Evolutionary conservation across 345 rosid species (phyloP).

Genomic region (Salix koriyanagi): DNA sequence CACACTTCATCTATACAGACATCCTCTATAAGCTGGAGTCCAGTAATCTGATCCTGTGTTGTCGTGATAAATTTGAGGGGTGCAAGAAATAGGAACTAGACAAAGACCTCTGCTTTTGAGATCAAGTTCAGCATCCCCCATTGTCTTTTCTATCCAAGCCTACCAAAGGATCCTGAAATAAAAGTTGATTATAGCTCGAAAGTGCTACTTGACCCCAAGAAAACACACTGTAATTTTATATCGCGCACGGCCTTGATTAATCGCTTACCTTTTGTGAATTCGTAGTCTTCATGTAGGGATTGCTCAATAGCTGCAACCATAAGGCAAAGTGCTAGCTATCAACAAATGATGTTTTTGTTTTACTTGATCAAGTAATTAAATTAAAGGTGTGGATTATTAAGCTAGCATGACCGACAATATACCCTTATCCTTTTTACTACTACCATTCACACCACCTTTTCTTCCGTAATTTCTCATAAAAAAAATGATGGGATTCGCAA

Average conservation of each 20-base stretch:
- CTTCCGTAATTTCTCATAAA: not conserved
- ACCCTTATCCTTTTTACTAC: not conserved
- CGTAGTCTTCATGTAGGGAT: slow-evolving; percentile 62
- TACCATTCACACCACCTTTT: not conserved
- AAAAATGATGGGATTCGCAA: not conserved
- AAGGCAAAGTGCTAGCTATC: not conserved
- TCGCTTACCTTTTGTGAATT: slow-evolving; percentile 52
- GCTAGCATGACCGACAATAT: not conserved
- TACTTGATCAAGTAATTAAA: not conserved
- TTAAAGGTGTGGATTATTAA: not conserved
- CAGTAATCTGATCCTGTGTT: slow-evolving; percentile 74
- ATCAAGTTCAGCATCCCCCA: slow-evolving; percentile 47
- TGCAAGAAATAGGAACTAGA: slow-evolving; percentile 66
- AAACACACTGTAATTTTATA: not conserved
- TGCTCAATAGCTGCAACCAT: slow-evolving; percentile 57
- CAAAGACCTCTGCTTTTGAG: slow-evolving; percentile 76
- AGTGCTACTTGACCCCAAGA: not conserved
- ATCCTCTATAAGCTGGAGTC: slow-evolving; percentile 75
- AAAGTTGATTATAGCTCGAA: not conserved
- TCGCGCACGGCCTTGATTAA: not conserved
- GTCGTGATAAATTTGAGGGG: slow-evolving; percentile 60
- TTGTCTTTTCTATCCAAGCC: slow-evolving; percentile 56
- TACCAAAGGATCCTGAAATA: slow-evolving; percentile 67
- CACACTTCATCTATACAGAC: slow-evolving; percentile 49
- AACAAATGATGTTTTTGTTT: not conserved